Evolutionary conservation across 176 grass and related monocot genomes (phyloP).

Genomic region (Aegilops longissima): DNA sequence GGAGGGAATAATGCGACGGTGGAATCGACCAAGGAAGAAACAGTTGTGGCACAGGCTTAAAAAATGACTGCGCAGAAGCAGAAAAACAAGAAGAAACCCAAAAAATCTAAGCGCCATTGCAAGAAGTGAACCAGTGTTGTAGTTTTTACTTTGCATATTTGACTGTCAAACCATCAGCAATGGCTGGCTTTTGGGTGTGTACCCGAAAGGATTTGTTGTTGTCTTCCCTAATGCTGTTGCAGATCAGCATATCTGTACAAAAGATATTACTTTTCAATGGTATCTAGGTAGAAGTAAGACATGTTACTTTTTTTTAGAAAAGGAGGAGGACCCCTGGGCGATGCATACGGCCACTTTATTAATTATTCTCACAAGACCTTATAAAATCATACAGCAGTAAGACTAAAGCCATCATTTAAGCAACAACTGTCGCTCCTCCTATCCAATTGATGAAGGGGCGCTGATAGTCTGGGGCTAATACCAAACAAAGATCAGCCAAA

Average conservation of each 20-base stretch:
- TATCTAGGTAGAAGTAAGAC: neutral
- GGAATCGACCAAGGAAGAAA: neutral
- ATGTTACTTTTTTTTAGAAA: neutral
- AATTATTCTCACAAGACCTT: no score
- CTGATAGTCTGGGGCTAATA: no score
- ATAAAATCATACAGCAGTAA: no score
- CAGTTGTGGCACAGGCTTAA: neutral
- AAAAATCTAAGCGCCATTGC: neutral
- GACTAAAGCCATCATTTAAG: no score
- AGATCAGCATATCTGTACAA: neutral
- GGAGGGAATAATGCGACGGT: no score
- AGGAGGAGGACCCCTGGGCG: no score
- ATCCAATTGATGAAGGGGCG: no score
- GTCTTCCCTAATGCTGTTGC: neutral
- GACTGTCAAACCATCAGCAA: neutral
- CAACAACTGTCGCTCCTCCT: no score
- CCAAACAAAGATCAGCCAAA: no score
- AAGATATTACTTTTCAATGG: neutral
- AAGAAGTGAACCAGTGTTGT: conserved; percentile 22
- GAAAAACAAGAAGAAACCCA: conserved; percentile 28
- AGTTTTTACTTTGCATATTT: neutral
- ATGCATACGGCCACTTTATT: no score
- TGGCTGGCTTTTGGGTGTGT: neutral
- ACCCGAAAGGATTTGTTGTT: neutral
- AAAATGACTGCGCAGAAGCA: conserved; percentile 17